Conservation (phyloP, 441 rosid genomes). For the Sinapis alba region DNA sequence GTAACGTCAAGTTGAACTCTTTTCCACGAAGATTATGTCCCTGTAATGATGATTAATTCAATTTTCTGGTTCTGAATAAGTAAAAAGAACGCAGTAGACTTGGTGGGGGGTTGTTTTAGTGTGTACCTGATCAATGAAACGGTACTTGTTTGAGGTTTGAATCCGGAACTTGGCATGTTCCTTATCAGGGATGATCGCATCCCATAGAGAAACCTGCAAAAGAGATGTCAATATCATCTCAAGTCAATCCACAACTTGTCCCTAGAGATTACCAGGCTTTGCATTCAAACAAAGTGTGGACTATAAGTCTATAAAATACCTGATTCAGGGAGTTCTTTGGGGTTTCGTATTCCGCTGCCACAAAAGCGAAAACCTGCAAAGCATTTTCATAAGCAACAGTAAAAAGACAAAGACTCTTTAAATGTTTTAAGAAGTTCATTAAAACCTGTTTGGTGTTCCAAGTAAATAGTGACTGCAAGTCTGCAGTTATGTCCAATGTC, state of each 20-base stretch:
- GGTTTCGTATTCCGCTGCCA: constrained; percentile 91
- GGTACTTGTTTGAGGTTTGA: constrained; percentile 78
- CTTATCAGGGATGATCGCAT: constrained; percentile 79
- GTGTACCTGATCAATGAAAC: constrained; percentile 78
- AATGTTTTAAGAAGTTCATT: constrained; percentile 2
- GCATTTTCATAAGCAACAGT: neutral
- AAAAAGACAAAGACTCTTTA: neutral
- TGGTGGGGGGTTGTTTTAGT: neutral
- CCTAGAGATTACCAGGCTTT: neutral
- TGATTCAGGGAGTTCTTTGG: constrained; percentile 79
- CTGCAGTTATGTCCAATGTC: constrained; percentile 84
- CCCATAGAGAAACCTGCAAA: constrained; percentile 89
- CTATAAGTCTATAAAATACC: constrained; percentile 44
- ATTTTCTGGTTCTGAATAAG: neutral
- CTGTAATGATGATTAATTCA: constrained; percentile 42
- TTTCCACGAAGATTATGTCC: constrained; percentile 92
- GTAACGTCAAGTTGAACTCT: constrained; percentile 90
- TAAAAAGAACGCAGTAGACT: neutral
- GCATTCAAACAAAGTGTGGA: neutral
- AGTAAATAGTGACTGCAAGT: constrained; percentile 79
- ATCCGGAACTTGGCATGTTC: constrained; percentile 76
- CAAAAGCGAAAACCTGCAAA: constrained; percentile 77
- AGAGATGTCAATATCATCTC: neutral
- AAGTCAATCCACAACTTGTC: neutral
- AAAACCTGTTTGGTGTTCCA: constrained; percentile 98